These are phyloP conservation scores for Ganoderma multipileum DNA, from an alignment of 1,284 basidiomycete genomes.

Conservation along the genomic window DNA sequence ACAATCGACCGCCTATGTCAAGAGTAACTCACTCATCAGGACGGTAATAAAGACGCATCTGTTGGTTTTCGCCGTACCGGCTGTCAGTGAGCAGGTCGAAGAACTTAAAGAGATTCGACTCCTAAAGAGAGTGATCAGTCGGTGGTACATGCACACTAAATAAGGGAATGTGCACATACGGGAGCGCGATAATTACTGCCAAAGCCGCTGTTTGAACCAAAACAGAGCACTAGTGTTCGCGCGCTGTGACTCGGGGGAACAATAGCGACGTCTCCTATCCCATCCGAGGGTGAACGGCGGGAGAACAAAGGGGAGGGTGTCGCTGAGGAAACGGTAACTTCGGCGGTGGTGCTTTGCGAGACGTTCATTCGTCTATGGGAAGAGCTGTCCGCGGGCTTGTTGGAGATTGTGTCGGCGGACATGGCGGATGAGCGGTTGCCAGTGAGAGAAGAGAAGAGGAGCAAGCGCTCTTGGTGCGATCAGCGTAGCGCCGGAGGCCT, in stretches of 20 bases:
- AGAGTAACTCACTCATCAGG: neutral
- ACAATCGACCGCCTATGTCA: neutral
- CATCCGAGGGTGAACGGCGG: constrained; percentile 19
- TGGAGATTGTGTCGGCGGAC: too few species aligned
- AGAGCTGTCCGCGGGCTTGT: too few species aligned
- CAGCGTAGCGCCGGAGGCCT: too few species aligned
- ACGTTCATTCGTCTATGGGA: too few species aligned
- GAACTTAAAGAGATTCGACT: constrained; percentile 67
- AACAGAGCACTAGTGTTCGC: constrained; percentile 46
- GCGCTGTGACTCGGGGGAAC: constrained; percentile 39
- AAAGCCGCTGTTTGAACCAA: constrained; percentile 63
- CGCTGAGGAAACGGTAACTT: neutral
- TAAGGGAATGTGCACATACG: constrained; percentile 46
- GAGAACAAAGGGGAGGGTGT: neutral
- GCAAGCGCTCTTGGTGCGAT: too few species aligned
- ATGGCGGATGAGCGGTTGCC: too few species aligned
- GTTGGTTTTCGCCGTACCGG: constrained; percentile 54
- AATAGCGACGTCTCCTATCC: constrained; percentile 29
- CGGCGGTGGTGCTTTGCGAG: neutral
- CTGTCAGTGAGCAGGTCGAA: constrained; percentile 60
- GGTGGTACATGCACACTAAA: too few species aligned
- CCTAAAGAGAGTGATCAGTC: constrained; percentile 39
- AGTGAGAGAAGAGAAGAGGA: too few species aligned
- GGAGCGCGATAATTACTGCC: constrained; percentile 56
- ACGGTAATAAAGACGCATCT: constrained; percentile 30